Conservation (phyloP, 2,329 filamentous ascomycete species). For the Colletotrichum incanum region DNA sequence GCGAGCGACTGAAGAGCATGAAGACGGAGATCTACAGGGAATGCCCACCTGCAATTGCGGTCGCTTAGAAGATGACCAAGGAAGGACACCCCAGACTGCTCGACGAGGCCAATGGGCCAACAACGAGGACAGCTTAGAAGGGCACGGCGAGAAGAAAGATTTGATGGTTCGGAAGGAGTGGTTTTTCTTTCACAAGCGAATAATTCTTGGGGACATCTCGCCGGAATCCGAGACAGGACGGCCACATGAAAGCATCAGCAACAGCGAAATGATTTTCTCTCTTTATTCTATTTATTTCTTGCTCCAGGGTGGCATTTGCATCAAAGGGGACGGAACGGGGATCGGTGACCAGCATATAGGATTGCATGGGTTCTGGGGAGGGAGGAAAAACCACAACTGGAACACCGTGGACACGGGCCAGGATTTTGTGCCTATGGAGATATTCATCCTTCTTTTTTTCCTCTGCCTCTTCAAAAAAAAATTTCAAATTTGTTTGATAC, state of each 20-base stretch:
- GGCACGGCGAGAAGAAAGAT: slow-evolving; percentile 7
- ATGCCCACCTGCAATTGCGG: slow-evolving; percentile 51
- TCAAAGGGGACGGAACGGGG: slow-evolving; percentile 25
- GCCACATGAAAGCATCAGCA: slow-evolving; percentile 41
- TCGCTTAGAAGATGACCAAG: slow-evolving; percentile 35
- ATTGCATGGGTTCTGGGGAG: slow-evolving; percentile 35
- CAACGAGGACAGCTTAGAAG: slow-evolving; percentile 18
- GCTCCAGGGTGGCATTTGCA: slow-evolving; percentile 35
- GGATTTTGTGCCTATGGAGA: slow-evolving; percentile 14
- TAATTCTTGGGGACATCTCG: slow-evolving; percentile 36
- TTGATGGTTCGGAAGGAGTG: slow-evolving; percentile 7
- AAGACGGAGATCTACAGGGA: slow-evolving; percentile 72
- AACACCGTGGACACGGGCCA: slow-evolving; percentile 30
- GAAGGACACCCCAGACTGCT: background rate
- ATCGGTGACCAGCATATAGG: slow-evolving; percentile 39
- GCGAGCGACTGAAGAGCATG: slow-evolving; percentile 67
- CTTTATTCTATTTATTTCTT: slow-evolving; percentile 2
- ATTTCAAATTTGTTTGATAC: slow-evolving; percentile 16
- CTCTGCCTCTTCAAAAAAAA: slow-evolving; percentile 1
- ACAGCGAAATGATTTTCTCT: slow-evolving; percentile 38
- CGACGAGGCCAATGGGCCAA: slow-evolving; percentile 15
- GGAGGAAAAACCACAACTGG: slow-evolving; percentile 22
- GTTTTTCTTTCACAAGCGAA: slow-evolving; percentile 37
- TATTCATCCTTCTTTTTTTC: slow-evolving; percentile 12
- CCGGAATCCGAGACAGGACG: slow-evolving; percentile 39